A percentile compares a stretch with the other conserved stretches of the same genome.
These are phyloP conservation scores for Calocera viscosa DNA, from an alignment of 768 basidiomycete genomes.

Conservation along the genomic window DNA sequence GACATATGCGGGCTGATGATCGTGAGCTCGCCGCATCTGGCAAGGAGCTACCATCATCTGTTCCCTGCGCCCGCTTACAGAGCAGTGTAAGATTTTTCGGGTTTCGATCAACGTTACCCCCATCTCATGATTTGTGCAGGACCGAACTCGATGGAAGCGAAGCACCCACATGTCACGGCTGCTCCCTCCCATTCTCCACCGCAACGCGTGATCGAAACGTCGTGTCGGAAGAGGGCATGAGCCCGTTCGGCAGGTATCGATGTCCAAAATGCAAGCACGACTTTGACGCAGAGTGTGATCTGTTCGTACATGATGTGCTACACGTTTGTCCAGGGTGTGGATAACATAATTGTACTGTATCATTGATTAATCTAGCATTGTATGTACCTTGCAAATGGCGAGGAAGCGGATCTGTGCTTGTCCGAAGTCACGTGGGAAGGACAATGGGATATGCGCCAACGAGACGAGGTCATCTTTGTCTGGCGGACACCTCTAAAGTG, in stretches of 20 bases:
- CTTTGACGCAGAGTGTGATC: conserved; percentile 92
- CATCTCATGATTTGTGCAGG: conserved; percentile 22
- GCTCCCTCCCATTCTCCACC: conserved; percentile 54
- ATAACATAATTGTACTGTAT: conserved; percentile 2
- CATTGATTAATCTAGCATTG: not conserved
- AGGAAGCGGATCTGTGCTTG: not conserved
- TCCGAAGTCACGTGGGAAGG: not conserved
- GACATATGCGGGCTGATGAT: conserved; percentile 96
- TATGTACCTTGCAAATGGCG: not conserved
- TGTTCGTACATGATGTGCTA: conserved; percentile 88
- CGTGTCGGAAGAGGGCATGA: conserved; percentile 50
- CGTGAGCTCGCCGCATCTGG: conserved; percentile 93
- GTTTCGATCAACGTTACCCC: no score
- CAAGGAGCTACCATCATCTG: conserved; percentile 86
- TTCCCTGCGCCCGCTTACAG: conserved; percentile 86
- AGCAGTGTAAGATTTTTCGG: conserved; percentile 56
- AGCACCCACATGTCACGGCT: conserved; percentile 54
- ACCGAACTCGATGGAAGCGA: conserved; percentile 30
- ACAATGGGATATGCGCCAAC: no score
- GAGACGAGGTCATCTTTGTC: no score
- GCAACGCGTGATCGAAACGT: not conserved
- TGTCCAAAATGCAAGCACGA: conserved; percentile 77
- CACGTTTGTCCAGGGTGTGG: conserved; percentile 72
- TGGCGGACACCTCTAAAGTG: no score
- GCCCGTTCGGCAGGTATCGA: conserved; percentile 73